Conservation (phyloP, 2,329 filamentous ascomycete species). For the Cytospora piceicola region DNA sequence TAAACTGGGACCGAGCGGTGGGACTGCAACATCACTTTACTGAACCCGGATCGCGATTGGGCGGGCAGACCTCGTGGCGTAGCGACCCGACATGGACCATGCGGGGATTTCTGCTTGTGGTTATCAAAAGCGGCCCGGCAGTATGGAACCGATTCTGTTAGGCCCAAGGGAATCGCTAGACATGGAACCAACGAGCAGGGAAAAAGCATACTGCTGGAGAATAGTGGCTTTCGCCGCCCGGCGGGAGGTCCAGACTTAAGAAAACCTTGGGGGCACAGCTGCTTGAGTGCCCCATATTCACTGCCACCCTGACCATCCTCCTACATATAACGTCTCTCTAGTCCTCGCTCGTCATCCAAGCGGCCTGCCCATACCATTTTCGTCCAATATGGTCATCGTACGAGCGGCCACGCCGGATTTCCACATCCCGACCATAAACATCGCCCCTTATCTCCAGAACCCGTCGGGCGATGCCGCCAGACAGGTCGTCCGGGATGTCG, state of each 20-base stretch:
- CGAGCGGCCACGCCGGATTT: conserved; percentile 7
- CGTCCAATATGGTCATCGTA: not conserved
- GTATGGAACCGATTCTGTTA: not conserved
- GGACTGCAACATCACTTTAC: not conserved
- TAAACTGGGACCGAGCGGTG: not conserved
- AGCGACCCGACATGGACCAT: not conserved
- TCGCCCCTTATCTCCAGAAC: conserved; percentile 40
- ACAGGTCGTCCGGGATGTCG: conserved; percentile 39
- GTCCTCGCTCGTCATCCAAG: not conserved
- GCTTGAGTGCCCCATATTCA: not conserved
- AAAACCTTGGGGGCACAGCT: not conserved
- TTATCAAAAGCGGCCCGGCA: conserved; percentile 4
- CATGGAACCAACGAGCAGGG: not conserved
- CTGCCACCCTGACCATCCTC: not conserved
- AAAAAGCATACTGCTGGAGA: not conserved
- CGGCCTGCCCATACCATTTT: not conserved
- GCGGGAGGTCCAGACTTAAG: not conserved
- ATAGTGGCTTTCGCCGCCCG: not conserved
- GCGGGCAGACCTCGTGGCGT: not conserved
- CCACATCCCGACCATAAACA: conserved; percentile 41
- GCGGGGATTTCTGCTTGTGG: not conserved
- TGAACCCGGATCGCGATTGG: not conserved
- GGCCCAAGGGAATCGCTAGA: not conserved
- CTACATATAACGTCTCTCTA: not conserved
- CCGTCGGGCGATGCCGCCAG: conserved; percentile 36